A percentile compares a stretch with the other conserved stretches of the same genome.
Conservation (phyloP, 108 stramenopile genomes). For the Seminavis robusta region DNA sequence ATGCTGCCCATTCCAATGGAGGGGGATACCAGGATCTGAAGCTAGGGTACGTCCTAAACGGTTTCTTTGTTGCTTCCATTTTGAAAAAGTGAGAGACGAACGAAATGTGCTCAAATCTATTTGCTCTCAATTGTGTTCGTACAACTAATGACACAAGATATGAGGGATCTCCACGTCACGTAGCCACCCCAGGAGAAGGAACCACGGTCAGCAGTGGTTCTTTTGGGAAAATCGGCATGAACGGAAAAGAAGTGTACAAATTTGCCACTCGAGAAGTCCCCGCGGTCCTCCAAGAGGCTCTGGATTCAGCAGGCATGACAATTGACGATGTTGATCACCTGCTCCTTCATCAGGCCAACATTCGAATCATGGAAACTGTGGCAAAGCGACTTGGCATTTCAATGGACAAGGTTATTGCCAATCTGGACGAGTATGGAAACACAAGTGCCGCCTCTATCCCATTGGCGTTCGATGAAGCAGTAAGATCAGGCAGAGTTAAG, state of each 20-base stretch:
- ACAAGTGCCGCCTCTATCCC: conserved; percentile 94
- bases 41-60: conserved; percentile 57
- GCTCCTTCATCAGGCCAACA: conserved; percentile 96
- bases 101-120: not conserved
- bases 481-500: conserved; percentile 86
- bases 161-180: conserved; percentile 53
- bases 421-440: conserved; percentile 90
- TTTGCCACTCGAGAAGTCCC: conserved; percentile 96
- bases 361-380: conserved; percentile 96
- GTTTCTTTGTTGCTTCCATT: not conserved
- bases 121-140: not conserved
- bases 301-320: conserved; percentile 82
- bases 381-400: conserved; percentile 88
- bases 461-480: conserved; percentile 93
- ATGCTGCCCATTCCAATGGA: conserved; percentile 92
- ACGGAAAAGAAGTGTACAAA: conserved; percentile 93
- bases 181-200: conserved; percentile 69
- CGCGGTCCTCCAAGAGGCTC: conserved; percentile 81
- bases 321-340: conserved; percentile 92
- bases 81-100: not conserved
- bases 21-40: conserved; percentile 80
- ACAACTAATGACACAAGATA: conserved; percentile 39
- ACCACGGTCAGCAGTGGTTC: conserved; percentile 65
- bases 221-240: conserved; percentile 85
- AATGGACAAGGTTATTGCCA: conserved; percentile 92